Percentiles rank a stretch among this genome's conserved stretches.
Evolutionary conservation across 306 rosid genomes (phyloP).

Genomic region (Castanea sativa): DNA sequence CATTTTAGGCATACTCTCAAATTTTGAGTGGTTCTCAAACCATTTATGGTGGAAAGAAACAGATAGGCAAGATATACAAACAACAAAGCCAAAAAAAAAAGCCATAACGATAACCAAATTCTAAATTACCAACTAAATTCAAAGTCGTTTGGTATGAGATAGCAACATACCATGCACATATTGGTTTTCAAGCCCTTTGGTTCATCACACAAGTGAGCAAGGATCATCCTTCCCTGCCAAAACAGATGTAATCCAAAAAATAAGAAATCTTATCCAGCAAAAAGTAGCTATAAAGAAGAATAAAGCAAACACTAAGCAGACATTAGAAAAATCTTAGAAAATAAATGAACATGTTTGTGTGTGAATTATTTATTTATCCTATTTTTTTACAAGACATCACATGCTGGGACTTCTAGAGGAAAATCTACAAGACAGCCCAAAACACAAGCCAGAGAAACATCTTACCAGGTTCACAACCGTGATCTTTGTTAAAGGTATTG

Average conservation of each 20-base stretch:
- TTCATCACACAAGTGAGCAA: conserved; percentile 95
- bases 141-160: not conserved
- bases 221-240: conserved; percentile 95
- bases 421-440: not conserved
- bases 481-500: not conserved
- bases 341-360: not conserved
- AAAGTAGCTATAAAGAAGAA: not conserved
- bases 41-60: not conserved
- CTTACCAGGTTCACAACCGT: not conserved
- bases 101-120: not conserved
- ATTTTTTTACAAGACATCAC: not conserved
- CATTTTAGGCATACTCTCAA: not conserved
- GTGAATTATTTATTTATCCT: not conserved
- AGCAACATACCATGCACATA: conserved; percentile 89
- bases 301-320: not conserved
- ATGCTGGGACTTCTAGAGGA: not conserved
- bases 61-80: not conserved
- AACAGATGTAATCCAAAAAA: conserved; percentile 27
- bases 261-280: not conserved
- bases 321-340: not conserved
- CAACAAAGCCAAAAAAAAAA: not conserved
- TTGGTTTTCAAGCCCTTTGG: conserved; percentile 98
- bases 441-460: not conserved
- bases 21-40: not conserved
- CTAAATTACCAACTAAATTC: not conserved